Conservation (phyloP, 2,329 filamentous ascomycete species). For the Decorospora gaudefroyi region DNA sequence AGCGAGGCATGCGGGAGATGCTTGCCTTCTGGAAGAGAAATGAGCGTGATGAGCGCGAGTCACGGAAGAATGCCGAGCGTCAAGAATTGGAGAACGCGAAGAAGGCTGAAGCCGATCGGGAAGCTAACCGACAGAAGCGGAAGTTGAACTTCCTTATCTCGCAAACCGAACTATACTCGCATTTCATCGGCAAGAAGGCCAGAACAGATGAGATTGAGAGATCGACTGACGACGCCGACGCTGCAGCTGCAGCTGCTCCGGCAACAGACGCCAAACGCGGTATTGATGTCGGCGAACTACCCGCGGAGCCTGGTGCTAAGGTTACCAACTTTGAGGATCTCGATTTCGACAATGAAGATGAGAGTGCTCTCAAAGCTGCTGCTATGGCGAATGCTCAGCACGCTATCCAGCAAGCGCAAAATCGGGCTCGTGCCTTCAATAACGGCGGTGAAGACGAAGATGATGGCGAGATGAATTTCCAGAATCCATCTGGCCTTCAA, state of each 20-base stretch:
- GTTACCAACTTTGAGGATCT: constrained; percentile 94
- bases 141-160: constrained; percentile 99
- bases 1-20: constrained; percentile 99
- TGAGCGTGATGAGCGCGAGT: constrained; percentile 92
- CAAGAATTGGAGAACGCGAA: constrained; percentile 96
- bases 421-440: constrained; percentile 92
- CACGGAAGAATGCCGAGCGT: constrained; percentile 90
- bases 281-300: constrained; percentile 55
- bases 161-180: constrained; percentile 97
- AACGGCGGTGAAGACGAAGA: constrained; percentile 60
- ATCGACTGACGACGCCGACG: constrained; percentile 75
- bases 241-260: constrained; percentile 51
- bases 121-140: constrained; percentile 94
- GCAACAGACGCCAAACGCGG: constrained; percentile 48
- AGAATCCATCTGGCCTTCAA: constrained; percentile 93
- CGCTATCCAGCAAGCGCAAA: constrained; percentile 90
- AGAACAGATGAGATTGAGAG: constrained; percentile 94
- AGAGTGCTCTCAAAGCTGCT: constrained; percentile 76
- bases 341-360: constrained; percentile 94
- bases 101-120: constrained; percentile 94
- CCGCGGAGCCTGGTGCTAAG: constrained; percentile 63
- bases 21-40: constrained; percentile 99
- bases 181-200: constrained; percentile 99
- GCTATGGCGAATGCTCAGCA: constrained; percentile 96
- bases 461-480: constrained; percentile 98